phyloP scores from a whole-genome alignment of 2,329 filamentous ascomycete genomes.

The Coccinonectria pachysandricola region DNA sequence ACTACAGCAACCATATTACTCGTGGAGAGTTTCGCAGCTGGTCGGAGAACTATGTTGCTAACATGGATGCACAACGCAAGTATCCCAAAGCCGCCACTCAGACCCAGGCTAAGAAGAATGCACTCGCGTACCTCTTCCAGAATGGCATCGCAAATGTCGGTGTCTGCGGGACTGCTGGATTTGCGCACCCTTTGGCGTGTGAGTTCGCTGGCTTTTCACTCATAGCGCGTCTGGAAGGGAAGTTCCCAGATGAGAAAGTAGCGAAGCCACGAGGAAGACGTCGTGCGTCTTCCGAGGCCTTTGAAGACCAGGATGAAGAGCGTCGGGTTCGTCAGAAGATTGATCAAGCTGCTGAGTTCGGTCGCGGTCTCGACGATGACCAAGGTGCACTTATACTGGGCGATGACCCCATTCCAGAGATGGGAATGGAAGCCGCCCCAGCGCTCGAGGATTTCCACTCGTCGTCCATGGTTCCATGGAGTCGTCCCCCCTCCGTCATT shows the following conservation, averaged over 20 bases:
- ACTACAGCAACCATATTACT: slow-evolving; percentile 25
- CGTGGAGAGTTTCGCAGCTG: slow-evolving; percentile 29
- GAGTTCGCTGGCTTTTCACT: slow-evolving; percentile 36
- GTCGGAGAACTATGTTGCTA: slow-evolving; percentile 34
- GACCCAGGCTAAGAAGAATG: slow-evolving; percentile 30
- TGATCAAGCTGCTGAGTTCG: slow-evolving; percentile 20
- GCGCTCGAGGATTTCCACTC: slow-evolving; percentile 57
- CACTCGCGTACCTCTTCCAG: slow-evolving; percentile 20
- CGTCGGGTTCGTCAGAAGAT: slow-evolving; percentile 30
- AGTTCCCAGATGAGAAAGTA: slow-evolving; percentile 10
- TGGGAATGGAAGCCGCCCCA: slow-evolving; percentile 57
- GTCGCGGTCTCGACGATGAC: slow-evolving; percentile 17
- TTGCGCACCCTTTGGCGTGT: slow-evolving; percentile 32
- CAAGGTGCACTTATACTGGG: slow-evolving; percentile 21
- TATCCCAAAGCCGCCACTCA: slow-evolving; percentile 14
- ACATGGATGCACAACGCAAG: slow-evolving; percentile 39
- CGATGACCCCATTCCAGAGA: slow-evolving; percentile 45
- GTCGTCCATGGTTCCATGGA: slow-evolving; percentile 43
- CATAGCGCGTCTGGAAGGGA: slow-evolving; percentile 21
- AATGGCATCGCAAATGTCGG: slow-evolving; percentile 25
- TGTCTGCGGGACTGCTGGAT: slow-evolving; percentile 14
- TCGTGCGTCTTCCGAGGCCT: slow-evolving; percentile 34
- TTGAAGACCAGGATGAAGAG: slow-evolving; percentile 27
- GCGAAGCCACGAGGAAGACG: slow-evolving; percentile 22
- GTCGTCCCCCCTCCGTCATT: slow-evolving; percentile 33